Evolutionary conservation across 83 land plant species (phyloP), one percentile per base, ranked within the genome.

Genomic region (Thuja plicata): DNA sequence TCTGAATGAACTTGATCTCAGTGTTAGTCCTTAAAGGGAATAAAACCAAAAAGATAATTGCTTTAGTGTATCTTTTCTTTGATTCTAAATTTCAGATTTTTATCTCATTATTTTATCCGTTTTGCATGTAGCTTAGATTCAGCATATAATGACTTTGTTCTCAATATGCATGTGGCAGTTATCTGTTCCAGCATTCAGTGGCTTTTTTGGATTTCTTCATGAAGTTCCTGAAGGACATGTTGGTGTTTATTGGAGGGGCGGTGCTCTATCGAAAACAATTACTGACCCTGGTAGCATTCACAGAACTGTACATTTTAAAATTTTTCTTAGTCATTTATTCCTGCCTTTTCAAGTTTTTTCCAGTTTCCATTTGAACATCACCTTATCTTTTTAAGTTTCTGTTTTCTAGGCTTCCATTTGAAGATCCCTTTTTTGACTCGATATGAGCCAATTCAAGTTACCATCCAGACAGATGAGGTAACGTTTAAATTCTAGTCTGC

Each of bases 151-250:
- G 40, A 76, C 79, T 34, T 15, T 3, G 40, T 76, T 76, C 54
- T 50, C 38, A 76, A 34, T 15, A 76, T 76, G 79, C 35, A 76
- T 76, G 79, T 76, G 38, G 38, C 40, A 76, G 79, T 8, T 76
- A 32, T 76, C 79, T 76, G 35, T 76, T 76, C 38, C 79, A 34
- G 38, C 38, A 76, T 76, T 76, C 38, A 76, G 79, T 76, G 35
- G 38, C 19, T 12, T 74, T 71, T 41, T 76, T 15, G 86, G 91
- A 32, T 92, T 96, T 34, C 41, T 98, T 57, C 99, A 98, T 88
- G 97, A 98, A 94, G 95, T 98, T 84, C 98, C 99, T 9, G 99
- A 98, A 91, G 99, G 99, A 71, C 98, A 98, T 93, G 99, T 98
- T 88, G 98, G 99, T 48, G 98, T 92, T 3, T 98, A 98, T 57